Evolutionary conservation across 768 basidiomycete species (phyloP).

Genomic region (Boletus vermiculosoides): DNA sequence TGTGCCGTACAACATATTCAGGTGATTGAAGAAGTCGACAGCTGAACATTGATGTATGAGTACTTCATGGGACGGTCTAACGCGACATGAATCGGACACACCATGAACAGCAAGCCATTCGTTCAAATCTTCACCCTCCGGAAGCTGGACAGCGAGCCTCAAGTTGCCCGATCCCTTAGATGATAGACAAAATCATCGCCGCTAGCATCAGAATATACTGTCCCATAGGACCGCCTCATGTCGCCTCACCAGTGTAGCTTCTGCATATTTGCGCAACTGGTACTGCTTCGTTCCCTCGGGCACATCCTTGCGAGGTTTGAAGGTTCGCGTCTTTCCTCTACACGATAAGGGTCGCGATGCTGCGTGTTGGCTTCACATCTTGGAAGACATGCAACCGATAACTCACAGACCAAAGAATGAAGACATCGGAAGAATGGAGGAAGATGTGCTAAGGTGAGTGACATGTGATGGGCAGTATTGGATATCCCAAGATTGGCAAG

Average conservation of each 20-base stretch:
- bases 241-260: constrained; percentile 76
- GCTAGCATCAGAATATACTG: constrained; percentile 13
- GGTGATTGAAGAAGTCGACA: constrained; percentile 99
- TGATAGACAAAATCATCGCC: neutral
- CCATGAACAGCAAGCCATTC: constrained; percentile 99
- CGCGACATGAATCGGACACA: constrained; percentile 36
- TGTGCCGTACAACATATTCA: constrained; percentile 99
- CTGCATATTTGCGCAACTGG: constrained; percentile 96
- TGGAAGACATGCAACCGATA: neutral
- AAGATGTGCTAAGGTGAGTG: constrained; percentile 8
- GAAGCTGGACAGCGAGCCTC: constrained; percentile 85
- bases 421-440: constrained; percentile 51
- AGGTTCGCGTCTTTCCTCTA: constrained; percentile 90
- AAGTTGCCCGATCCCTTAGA: constrained; percentile 92
- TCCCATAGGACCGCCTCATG: neutral
- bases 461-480: constrained; percentile 1
- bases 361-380: constrained; percentile 13
- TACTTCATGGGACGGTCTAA: neutral
- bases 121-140: constrained; percentile 95
- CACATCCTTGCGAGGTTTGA: constrained; percentile 94
- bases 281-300: constrained; percentile 98
- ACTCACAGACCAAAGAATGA: constrained; percentile 88
- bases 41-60: constrained; percentile 47
- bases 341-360: constrained; percentile 8
- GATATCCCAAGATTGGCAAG: constrained; percentile 17